Conservation (phyloP, 768 basidiomycete species). For the Auricularia sp. region DNA sequence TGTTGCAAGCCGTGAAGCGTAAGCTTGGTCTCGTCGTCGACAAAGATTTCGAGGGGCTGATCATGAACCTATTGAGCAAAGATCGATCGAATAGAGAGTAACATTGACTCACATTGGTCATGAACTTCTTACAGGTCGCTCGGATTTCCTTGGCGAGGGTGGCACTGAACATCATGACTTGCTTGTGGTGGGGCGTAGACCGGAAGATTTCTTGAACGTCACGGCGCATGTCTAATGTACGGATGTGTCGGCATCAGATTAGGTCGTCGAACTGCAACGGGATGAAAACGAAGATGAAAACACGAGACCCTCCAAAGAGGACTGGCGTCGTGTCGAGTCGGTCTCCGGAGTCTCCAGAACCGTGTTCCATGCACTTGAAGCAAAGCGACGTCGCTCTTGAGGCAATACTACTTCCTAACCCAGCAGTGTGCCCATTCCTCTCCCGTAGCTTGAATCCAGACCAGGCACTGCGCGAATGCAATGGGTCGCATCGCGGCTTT, state of each 20-base stretch:
- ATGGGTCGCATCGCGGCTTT: too few species aligned
- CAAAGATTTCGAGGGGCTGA: conserved; percentile 97
- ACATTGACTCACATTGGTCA: conserved; percentile 95
- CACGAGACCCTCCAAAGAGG: too few species aligned
- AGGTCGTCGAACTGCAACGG: too few species aligned
- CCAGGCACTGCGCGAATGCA: too few species aligned
- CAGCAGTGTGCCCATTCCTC: too few species aligned
- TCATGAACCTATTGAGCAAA: conserved; percentile 2
- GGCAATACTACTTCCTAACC: too few species aligned
- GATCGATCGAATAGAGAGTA: neutral
- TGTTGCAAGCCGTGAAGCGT: conserved; percentile 97
- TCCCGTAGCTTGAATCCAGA: too few species aligned
- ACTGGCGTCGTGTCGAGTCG: too few species aligned
- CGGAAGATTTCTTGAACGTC: conserved; percentile 99
- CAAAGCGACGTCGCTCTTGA: too few species aligned
- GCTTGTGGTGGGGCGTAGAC: conserved; percentile 97
- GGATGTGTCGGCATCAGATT: too few species aligned
- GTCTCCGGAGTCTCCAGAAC: too few species aligned
- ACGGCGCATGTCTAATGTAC: conserved; percentile 92
- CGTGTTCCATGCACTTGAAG: too few species aligned
- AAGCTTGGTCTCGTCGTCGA: conserved; percentile 97
- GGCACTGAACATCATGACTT: conserved; percentile 99
- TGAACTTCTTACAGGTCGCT: conserved; percentile 98
- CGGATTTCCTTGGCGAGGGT: conserved; percentile 96
- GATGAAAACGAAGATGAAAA: neutral